phyloP scores from a whole-genome alignment of 192 early-diverging fungal genomes.

The Gonapodya sp. region DNA sequence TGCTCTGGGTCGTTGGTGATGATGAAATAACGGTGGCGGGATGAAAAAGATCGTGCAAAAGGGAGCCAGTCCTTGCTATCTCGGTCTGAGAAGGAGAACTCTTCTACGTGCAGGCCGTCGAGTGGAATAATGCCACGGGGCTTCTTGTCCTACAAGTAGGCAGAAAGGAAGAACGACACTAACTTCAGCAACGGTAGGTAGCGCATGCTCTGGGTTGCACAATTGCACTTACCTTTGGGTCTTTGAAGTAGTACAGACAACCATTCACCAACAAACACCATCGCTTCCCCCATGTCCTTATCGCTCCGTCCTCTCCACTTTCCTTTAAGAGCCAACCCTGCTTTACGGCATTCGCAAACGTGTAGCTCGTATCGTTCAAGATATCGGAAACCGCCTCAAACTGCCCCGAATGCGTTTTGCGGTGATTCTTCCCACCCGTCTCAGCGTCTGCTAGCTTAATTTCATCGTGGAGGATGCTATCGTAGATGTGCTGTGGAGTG shows the following conservation, averaged over 20 bases:
- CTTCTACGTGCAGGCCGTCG: not conserved
- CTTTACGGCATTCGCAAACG: not conserved
- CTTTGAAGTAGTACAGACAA: not conserved
- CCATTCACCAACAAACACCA: not conserved
- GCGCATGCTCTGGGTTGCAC: not conserved
- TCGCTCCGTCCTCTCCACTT: not conserved
- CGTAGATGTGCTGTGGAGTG: slow-evolving; percentile 55
- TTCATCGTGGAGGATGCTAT: slow-evolving; percentile 79
- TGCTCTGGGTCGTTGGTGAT: not conserved
- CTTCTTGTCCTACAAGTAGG: not conserved
- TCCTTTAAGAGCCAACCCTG: not conserved
- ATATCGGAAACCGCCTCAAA: not conserved
- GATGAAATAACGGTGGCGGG: not conserved
- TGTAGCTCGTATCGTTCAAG: not conserved
- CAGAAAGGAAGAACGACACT: no score
- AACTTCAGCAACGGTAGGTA: no score
- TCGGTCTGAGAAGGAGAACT: not conserved
- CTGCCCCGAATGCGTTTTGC: slow-evolving; percentile 22
- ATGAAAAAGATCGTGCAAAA: not conserved
- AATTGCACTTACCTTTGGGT: not conserved
- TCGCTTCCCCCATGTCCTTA: not conserved
- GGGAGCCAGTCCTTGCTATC: not conserved
- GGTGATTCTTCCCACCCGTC: slow-evolving; percentile 86
- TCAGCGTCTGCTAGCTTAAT: slow-evolving; percentile 97
- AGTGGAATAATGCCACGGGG: not conserved